A percentile compares a stretch with the other conserved stretches of the same genome.
Evolutionary conservation across 305 asterid genomes (phyloP).

Genomic region (Withania somnifera): DNA sequence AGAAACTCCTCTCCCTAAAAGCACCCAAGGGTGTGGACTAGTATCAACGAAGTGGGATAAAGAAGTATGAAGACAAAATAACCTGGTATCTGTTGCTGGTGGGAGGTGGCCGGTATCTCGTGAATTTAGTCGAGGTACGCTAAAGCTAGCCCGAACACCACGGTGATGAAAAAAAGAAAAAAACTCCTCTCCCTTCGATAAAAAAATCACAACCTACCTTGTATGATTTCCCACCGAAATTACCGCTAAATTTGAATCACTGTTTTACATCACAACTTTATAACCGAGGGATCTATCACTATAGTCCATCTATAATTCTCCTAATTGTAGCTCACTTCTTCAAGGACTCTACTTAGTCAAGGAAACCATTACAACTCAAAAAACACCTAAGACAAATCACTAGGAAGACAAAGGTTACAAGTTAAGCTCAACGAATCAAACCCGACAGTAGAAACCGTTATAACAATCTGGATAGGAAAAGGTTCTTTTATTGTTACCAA

Average conservation of each 20-base stretch:
- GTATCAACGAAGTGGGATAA: too few species aligned
- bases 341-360: background rate
- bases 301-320: background rate
- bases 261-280: background rate
- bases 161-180: background rate
- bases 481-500: background rate
- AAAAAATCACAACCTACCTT: background rate
- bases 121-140: too few species aligned
- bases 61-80: too few species aligned
- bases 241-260: background rate
- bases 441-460: background rate
- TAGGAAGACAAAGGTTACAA: background rate
- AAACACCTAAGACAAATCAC: background rate
- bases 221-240: background rate
- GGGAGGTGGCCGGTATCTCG: too few species aligned
- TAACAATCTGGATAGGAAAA: background rate
- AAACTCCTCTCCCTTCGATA: background rate
- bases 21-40: too few species aligned
- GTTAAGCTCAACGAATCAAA: background rate
- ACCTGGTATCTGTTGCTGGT: too few species aligned
- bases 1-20: background rate
- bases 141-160: too few species aligned
- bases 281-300: background rate
- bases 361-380: background rate
- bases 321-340: background rate